Percentiles rank a stretch among this genome's conserved stretches.
Conservation (phyloP, 768 basidiomycete genomes). For the Kwoniella dejecticola region DNA sequence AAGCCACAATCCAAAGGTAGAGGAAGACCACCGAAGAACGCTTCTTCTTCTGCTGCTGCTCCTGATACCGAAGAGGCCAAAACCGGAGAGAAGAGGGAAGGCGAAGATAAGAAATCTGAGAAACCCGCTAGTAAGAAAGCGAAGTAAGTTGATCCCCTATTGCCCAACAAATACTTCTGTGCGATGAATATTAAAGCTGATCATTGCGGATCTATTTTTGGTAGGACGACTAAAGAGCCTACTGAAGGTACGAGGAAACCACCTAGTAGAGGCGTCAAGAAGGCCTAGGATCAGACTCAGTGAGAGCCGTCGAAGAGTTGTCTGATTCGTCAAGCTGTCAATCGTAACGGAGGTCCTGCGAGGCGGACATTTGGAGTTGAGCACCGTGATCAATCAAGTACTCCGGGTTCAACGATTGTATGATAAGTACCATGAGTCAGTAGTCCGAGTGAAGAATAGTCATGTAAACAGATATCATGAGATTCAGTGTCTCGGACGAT, state of each 20-base stretch:
- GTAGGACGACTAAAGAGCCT: conserved; percentile 35
- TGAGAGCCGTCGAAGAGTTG: too few species aligned
- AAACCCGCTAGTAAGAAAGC: conserved; percentile 48
- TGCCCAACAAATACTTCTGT: too few species aligned
- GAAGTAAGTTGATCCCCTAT: conserved; percentile 35
- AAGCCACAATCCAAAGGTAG: conserved; percentile 9
- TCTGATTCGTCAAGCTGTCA: too few species aligned
- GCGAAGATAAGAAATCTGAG: conserved; percentile 23
- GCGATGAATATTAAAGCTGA: too few species aligned
- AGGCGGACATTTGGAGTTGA: background rate
- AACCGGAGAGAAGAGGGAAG: conserved; percentile 16
- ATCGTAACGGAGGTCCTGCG: too few species aligned
- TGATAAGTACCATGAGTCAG: too few species aligned
- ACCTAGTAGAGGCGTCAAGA: conserved; percentile 29
- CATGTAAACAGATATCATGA: too few species aligned
- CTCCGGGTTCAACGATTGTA: too few species aligned
- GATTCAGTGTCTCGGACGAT: too few species aligned
- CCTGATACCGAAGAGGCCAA: background rate
- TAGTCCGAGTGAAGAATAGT: too few species aligned
- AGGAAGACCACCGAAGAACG: conserved; percentile 11
- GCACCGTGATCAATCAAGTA: background rate
- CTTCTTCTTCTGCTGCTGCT: too few species aligned
- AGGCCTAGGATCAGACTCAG: conserved; percentile 17
- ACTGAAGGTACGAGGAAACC: conserved; percentile 43
- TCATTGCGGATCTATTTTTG: background rate